Evolutionary conservation across 768 basidiomycete genomes (phyloP), one percentile per base, ranked within the genome.

Genomic region (Pisolithus orientalis): DNA sequence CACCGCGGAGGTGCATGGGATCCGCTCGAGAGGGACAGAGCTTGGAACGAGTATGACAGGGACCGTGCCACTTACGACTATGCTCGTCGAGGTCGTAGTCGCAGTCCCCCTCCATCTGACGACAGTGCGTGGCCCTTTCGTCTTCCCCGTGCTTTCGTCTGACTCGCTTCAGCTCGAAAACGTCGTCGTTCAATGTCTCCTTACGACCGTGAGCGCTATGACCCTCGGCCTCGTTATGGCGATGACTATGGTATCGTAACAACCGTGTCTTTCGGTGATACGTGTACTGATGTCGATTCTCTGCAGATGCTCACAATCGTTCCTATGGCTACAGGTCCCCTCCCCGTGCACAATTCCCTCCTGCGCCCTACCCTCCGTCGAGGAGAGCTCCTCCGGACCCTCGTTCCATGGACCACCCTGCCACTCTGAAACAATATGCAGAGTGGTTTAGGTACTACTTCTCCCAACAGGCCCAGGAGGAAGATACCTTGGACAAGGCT

Each of bases 361-460:
- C 54, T 49, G 47, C 54, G 0, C 71, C 46, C 49, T 79, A 77
- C 64, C 69, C 69, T 25, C 67, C 78, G 28, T 70, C 67, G 40
- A 76, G 87, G 50, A 78, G 85, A 29, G 73, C 83, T 1, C 90
- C 88, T 9, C 80, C 80, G 13, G 87, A 92, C 61, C 90, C 90
- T 10, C 85, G 87, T 59, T 83, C 83, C 2, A 82, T 89, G 58
- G 90, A 90, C 57, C 90, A 85, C 62, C 86, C 89, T 32, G 87
- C 87, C 5, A 78, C 83, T 1, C 65, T 92, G 65, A 90, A 90
- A 69, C 87, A 90, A 59, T 92, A 84, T 57, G 87, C 87, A 2
- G 90, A 92, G 59, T 92, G 90, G 90, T 92, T 90, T 67, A 80
- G 90, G 34, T 86, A 76, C 62, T 82, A 71, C 56, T 85, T 80